Conservation (phyloP, 176 grass and related monocot genomes). For the Zea mays region Zm-B73-REFERENCE-NAM-5.0 NC_050097.1:3288001-3288500, state of each 20-base stretch:
- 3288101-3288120: neutral
- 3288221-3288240: neutral
- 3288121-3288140: neutral
- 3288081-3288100: conserved; percentile 18
- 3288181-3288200: neutral
- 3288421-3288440: neutral
- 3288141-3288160: neutral
- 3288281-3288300: neutral
- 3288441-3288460: neutral
- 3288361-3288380: conserved; percentile 18
- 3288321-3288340: neutral
- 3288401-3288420: neutral
- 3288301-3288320: neutral
- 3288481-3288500: conserved; percentile 3
- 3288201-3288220: neutral
- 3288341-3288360: neutral
- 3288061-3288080: conserved; percentile 27
- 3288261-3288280: neutral
- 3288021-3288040: conserved; percentile 29
- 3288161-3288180: neutral
- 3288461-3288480: neutral
- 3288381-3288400: neutral
- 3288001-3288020: conserved; percentile 16
- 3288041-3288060: conserved; percentile 29
- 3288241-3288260: neutral